Conservation (phyloP, 83 land plant species). For the Picea abies region DNA sequence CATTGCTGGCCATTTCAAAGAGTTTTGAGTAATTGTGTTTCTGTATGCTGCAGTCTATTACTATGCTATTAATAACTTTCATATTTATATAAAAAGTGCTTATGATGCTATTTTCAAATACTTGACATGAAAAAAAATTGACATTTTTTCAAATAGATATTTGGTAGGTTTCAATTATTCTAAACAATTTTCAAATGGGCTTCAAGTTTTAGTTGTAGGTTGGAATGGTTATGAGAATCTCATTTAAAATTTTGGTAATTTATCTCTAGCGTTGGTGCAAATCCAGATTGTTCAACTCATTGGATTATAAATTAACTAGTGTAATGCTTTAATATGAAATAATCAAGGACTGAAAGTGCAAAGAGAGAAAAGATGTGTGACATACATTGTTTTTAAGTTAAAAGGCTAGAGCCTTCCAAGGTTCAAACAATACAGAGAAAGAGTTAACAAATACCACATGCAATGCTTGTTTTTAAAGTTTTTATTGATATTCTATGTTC, state of each 20-base stretch:
- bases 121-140: not conserved
- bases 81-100: not conserved
- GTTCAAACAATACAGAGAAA: not conserved
- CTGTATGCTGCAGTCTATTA: not conserved
- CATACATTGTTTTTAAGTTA: not conserved
- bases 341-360: not conserved
- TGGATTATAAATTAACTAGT: not conserved
- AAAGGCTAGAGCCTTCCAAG: not conserved
- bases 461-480: not conserved
- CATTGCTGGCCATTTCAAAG: not conserved
- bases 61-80: no score
- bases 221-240: not conserved
- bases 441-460: slow-evolving; percentile 6
- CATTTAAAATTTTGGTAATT: not conserved
- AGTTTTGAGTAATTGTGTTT: not conserved
- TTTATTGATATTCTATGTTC: not conserved
- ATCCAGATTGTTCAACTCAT: not conserved
- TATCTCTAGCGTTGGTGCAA: not conserved
- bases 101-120: not conserved
- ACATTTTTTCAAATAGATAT: not conserved
- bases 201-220: not conserved
- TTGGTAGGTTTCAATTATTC: not conserved
- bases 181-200: not conserved
- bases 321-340: no score
- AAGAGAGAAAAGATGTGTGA: not conserved